These are phyloP conservation scores for Secale cereale DNA, from an alignment of 176 grass and related monocot species.

Conservation along the genomic window DNA sequence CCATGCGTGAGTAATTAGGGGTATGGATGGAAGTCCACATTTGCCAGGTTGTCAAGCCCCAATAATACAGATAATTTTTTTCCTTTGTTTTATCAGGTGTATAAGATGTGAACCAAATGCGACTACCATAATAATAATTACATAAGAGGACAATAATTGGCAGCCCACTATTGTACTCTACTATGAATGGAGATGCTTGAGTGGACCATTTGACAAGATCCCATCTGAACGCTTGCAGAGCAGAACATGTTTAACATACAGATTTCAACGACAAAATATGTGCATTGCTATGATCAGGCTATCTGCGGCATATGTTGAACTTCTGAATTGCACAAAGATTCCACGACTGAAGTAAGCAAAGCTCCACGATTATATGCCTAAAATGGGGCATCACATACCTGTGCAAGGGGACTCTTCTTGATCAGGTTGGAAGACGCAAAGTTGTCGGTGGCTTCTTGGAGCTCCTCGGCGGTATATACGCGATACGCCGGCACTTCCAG, in stretches of 20 bases:
- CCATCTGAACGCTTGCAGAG: background rate
- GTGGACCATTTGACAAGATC: slow-evolving; percentile 22
- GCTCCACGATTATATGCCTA: background rate
- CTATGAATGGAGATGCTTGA: slow-evolving; percentile 8
- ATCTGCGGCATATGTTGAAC: background rate
- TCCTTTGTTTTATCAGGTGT: background rate
- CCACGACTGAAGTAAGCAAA: too few relatives aligned
- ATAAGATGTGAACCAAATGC: background rate
- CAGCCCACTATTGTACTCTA: slow-evolving; percentile 16
- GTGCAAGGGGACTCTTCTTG: slow-evolving; percentile 38
- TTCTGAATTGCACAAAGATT: background rate
- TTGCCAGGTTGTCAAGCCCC: background rate
- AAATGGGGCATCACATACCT: slow-evolving; percentile 46
- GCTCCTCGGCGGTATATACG: slow-evolving; percentile 58
- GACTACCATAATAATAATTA: slow-evolving; percentile 27
- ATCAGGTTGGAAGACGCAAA: slow-evolving; percentile 67
- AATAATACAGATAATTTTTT: background rate
- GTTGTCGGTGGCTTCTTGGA: slow-evolving; percentile 72
- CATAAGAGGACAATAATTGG: slow-evolving; percentile 27
- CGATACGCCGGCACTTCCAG: slow-evolving; percentile 52
- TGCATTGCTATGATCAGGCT: background rate
- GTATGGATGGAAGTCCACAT: background rate
- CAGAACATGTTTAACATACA: background rate
- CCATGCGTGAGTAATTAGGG: background rate
- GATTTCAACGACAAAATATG: background rate